Evolutionary conservation across 345 rosid species (phyloP), one percentile per base, ranked within the genome.

Genomic region (Dipteronia dyeriana): DNA sequence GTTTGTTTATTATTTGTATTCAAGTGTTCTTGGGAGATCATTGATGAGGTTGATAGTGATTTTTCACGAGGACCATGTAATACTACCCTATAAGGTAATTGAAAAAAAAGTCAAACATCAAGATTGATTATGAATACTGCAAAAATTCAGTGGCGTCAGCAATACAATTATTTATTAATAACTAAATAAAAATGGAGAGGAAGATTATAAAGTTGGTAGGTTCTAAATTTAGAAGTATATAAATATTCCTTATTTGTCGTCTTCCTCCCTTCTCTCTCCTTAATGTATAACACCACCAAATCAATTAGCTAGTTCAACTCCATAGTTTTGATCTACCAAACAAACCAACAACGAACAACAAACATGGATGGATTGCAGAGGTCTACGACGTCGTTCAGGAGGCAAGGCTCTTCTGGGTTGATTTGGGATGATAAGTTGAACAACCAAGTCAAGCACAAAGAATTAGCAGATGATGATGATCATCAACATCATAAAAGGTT

Each of bases 321-420:
- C 54, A 20, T 62, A 38, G 9, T 16, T 12, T 12, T 54, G 7
- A 12, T 39, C 67, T 26, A 31, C 34, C 34, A 31, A 7, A 41
- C 31, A 66, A 57, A 65, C n/a, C n/a, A n/a, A 69, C 16, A 69
- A 74, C 39, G 47, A 38, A 38, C 13, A 45, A 69, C 16, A 69
- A 74, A 65, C 34, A 80, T 66, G 79, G 87, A 64, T 54, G 82
- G 85, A 45, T 82, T 94, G 70, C 87, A 84, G 51, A 91, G 98
- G 82, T 94, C 97, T 1, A 84, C 84, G 12, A 84, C 88, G 51
- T 94, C 98, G 38, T 94, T 91, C 70, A 82, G 98, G 78, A 89
- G 98, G 73, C 94, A 92, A 79, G 98, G 98, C 41, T 94, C 97
- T 0, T 94, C 97, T 0, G 98, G 98, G 2, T 76, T 90, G 22